These are phyloP conservation scores for Phialocephala sp. DNA, from an alignment of 2,329 filamentous ascomycete genomes.

Conservation along the genomic window DNA sequence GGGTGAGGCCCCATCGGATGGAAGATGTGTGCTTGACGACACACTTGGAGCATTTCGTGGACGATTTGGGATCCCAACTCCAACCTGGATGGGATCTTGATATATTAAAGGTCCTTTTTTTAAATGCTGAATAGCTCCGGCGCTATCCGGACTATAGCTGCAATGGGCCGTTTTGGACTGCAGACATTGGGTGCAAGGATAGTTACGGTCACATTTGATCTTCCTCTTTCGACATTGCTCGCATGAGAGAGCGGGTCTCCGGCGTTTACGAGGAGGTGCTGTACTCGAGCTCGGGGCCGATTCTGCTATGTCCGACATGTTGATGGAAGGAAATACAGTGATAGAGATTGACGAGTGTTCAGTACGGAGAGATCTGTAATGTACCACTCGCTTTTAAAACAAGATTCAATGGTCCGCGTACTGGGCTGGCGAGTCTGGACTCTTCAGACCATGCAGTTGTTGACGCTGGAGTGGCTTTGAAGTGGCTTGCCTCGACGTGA, in stretches of 20 bases:
- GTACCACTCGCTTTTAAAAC: background rate
- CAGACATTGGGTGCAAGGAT: slow-evolving; percentile 48
- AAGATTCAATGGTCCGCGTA: background rate
- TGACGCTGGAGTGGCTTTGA: background rate
- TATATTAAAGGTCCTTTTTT: background rate
- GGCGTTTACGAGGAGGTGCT: slow-evolving; percentile 34
- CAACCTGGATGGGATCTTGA: slow-evolving; percentile 1
- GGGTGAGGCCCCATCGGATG: slow-evolving; percentile 16
- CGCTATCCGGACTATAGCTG: slow-evolving; percentile 35
- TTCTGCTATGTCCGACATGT: slow-evolving; percentile 1
- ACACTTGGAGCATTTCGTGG: slow-evolving; percentile 3
- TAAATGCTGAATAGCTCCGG: slow-evolving; percentile 1
- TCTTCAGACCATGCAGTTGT: background rate
- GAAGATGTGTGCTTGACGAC: background rate
- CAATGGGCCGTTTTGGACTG: slow-evolving; percentile 43
- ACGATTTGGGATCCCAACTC: slow-evolving; percentile 10
- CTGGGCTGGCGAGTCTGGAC: no score
- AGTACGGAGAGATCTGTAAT: background rate
- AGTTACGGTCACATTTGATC: slow-evolving; percentile 51
- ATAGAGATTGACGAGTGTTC: background rate
- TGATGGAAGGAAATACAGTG: background rate
- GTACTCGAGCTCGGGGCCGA: background rate
- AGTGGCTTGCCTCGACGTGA: background rate
- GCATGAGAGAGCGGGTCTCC: slow-evolving; percentile 48
- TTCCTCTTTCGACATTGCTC: slow-evolving; percentile 52